Conservation (phyloP, 305 asterid genomes). For the Solanum aculeatissimum region DNA sequence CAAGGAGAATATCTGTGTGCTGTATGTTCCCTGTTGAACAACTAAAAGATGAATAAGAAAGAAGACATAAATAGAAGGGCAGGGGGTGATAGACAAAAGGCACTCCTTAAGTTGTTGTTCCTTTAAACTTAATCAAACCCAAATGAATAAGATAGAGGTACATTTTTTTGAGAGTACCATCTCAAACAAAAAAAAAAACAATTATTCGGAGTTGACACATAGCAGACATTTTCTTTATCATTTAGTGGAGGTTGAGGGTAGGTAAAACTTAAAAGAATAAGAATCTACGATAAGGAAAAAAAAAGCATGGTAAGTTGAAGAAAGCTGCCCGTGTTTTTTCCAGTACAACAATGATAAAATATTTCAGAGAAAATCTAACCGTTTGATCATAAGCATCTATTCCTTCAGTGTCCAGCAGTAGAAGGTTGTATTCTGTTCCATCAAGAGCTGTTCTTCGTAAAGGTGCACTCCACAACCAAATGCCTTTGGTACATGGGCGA, state of each 20-base stretch:
- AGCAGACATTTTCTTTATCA: not conserved
- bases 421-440: constrained; percentile 86
- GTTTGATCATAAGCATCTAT: constrained; percentile 98
- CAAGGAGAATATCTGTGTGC: constrained; percentile 91
- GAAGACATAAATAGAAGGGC: not conserved
- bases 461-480: constrained; percentile 99
- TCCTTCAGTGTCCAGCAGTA: constrained; percentile 89
- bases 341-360: not conserved
- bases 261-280: not conserved
- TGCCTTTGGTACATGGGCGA: constrained; percentile 96
- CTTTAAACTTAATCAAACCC: not conserved
- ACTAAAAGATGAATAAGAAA: not conserved
- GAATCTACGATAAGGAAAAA: not conserved
- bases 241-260: not conserved
- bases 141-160: not conserved
- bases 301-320: not conserved
- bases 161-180: not conserved
- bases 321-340: not conserved
- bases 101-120: not conserved
- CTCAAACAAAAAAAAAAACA: not conserved
- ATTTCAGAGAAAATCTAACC: constrained; percentile 32
- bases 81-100: not conserved
- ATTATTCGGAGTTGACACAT: not conserved
- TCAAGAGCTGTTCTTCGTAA: constrained; percentile 77
- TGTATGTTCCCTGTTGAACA: constrained; percentile 79